Evolutionary conservation across 2,329 filamentous ascomycete genomes (phyloP).

Genomic region (Colletotrichum sidae): DNA sequence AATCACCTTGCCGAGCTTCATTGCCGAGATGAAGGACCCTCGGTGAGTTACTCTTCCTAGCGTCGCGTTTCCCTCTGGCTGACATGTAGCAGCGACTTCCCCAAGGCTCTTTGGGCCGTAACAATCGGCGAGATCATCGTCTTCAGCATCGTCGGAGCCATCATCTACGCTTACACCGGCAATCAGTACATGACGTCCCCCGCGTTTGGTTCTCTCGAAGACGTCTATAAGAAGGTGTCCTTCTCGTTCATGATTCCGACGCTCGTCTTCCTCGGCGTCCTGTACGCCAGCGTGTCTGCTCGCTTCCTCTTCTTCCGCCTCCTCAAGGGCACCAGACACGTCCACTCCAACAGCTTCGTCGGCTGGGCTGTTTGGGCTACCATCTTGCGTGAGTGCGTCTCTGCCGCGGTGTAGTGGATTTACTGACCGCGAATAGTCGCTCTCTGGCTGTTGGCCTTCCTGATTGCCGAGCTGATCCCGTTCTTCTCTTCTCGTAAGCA

Average conservation of each 20-base stretch:
- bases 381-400: conserved; percentile 69
- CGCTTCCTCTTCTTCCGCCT: conserved; percentile 93
- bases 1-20: conserved; percentile 93
- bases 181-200: conserved; percentile 90
- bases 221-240: conserved; percentile 85
- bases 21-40: conserved; percentile 87
- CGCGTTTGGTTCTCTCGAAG: conserved; percentile 85
- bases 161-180: conserved; percentile 89
- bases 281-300: conserved; percentile 91
- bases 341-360: conserved; percentile 81
- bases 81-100: conserved; percentile 76
- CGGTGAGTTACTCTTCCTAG: conserved; percentile 45
- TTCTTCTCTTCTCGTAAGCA: conserved; percentile 83
- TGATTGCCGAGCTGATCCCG: conserved; percentile 92
- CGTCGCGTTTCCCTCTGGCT: conserved; percentile 48
- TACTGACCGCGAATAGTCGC: conserved; percentile 51
- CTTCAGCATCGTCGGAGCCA: conserved; percentile 83
- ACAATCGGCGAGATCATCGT: conserved; percentile 89
- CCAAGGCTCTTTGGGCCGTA: conserved; percentile 91
- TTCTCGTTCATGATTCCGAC: conserved; percentile 98
- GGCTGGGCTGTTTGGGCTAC: conserved; percentile 84
- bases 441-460: conserved; percentile 89
- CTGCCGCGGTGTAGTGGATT: rapidly evolving
- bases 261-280: conserved; percentile 88
- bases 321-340: conserved; percentile 81